Base-by-base conservation (phyloP, 2,329 filamentous ascomycete species). In the Hypoxylon sp. region DNA sequence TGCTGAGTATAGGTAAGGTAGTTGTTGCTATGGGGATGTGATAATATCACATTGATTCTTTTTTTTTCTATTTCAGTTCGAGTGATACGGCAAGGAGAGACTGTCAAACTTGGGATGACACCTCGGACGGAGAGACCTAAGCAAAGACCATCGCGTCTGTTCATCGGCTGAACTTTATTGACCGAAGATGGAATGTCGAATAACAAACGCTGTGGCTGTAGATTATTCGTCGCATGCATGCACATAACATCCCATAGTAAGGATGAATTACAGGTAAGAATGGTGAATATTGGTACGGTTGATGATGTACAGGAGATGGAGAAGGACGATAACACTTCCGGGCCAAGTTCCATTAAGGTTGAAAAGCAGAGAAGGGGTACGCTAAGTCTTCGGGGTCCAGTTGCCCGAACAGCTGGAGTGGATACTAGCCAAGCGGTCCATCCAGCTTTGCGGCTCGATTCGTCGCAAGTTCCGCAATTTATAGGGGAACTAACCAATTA, bases 401-500 rank as follows among this genome's bases (percentile, higher is more conserved):
- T 45, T 56, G 52, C 23, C 52, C 52, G 44, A 54, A 42, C 11
- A 50, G 51, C 44, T 56, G 32, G 26, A 48, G 44, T 49, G 45
- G 35, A 26, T 34, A n/a, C 43, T 19, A n/a, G 41, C 46, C 26
- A 54, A 51, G 46, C 45, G 30, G 37, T 30, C 25, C 44, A 45
- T 45, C 45, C 38, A 11, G 15, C 48, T 60, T 63, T 71, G 68
- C 68, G 68, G 69, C 68, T 70, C 67, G 60, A 63, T 54, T 62
- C 54, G 69, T 71, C 68, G 65, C 69, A 69, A 59, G 60, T 64
- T 56, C 44, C 59, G 9, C 30, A 41, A 20, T 51, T 54, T 12
- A 37, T 37, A 20, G 20, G n/a, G 7, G 5, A n/a, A 12, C 15
- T 15, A 49, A 35, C 65, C 63, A 69, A 64, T 68, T 51, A 63